Percentiles rank a stretch among this genome's conserved stretches.
Evolutionary conservation across 441 rosid genomes (phyloP).

Genomic region (Corymbia citriodora): DNA sequence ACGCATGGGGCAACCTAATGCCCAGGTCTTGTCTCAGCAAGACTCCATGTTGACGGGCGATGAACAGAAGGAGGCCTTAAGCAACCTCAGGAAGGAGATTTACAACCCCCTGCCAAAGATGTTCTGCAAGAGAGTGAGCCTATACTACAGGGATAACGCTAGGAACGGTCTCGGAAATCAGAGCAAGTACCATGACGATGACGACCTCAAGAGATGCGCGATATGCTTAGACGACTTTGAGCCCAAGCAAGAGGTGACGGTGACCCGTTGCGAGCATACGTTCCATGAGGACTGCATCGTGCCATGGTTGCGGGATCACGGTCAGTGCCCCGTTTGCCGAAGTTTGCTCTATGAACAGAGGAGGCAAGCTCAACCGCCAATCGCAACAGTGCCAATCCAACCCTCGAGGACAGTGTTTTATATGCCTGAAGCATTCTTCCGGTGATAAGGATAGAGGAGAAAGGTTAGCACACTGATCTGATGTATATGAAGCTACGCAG

Average conservation of each 20-base stretch:
- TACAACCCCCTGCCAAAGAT: constrained; percentile 50
- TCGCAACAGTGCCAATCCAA: neutral
- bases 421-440: constrained; percentile 22
- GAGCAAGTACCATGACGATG: constrained; percentile 18
- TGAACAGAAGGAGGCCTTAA: constrained; percentile 28
- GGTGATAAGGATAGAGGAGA: constrained; percentile 40
- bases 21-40: neutral
- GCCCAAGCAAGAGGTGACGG: constrained; percentile 52
- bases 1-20: neutral
- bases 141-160: constrained; percentile 45
- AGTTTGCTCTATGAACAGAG: constrained; percentile 21
- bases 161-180: neutral
- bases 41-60: constrained; percentile 25
- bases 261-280: constrained; percentile 85
- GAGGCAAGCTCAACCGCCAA: neutral
- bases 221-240: constrained; percentile 85
- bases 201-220: constrained; percentile 50
- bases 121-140: constrained; percentile 32
- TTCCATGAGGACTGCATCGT: constrained; percentile 77
- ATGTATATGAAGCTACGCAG: neutral
- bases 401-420: constrained; percentile 12
- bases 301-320: constrained; percentile 58
- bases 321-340: constrained; percentile 80
- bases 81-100: constrained; percentile 44
- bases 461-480: constrained; percentile 5